Percentiles rank a stretch among this genome's conserved stretches.
Conservation (phyloP, 768 basidiomycete genomes). For the Leccinum ochraceum region DNA sequence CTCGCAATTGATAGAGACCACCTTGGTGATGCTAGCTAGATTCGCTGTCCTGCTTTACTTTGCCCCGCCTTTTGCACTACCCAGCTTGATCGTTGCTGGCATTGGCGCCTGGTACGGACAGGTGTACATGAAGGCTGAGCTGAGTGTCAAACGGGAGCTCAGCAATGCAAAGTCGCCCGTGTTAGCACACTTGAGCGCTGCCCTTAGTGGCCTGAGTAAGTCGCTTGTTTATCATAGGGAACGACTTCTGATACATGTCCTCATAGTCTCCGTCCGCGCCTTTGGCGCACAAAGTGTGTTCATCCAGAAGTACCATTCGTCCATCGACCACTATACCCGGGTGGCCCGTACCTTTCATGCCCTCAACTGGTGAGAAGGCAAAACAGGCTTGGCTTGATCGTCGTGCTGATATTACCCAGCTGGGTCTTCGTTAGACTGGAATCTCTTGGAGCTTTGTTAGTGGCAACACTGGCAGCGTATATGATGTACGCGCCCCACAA, state of each 20-base stretch:
- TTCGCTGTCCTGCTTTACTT: constrained; percentile 5
- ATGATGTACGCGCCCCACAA: constrained; percentile 34
- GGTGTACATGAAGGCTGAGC: constrained; percentile 44
- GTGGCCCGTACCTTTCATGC: constrained; percentile 32
- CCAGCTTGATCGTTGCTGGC: constrained; percentile 26
- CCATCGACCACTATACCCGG: constrained; percentile 38
- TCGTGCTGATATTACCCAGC: constrained; percentile 9
- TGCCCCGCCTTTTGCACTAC: constrained; percentile 25
- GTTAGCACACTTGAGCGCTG: constrained; percentile 15
- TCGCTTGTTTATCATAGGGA: not conserved
- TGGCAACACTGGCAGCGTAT: constrained; percentile 31
- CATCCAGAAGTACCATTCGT: constrained; percentile 28
- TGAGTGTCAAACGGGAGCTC: constrained; percentile 35
- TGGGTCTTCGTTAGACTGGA: constrained; percentile 43
- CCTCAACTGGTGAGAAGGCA: constrained; percentile 24
- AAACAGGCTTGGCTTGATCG: not conserved
- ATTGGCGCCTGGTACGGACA: constrained; percentile 38
- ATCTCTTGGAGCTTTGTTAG: constrained; percentile 42
- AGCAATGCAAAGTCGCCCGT: constrained; percentile 27
- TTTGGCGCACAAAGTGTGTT: constrained; percentile 38
- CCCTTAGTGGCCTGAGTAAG: constrained; percentile 19
- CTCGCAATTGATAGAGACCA: not conserved
- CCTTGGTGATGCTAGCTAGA: constrained; percentile 5
- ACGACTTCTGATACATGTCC: not conserved
- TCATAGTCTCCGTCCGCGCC: constrained; percentile 39